Evolutionary conservation across 2,329 filamentous ascomycete genomes (phyloP), one percentile per base, ranked within the genome.

Genomic region (Metarhizium guizhouense): DNA sequence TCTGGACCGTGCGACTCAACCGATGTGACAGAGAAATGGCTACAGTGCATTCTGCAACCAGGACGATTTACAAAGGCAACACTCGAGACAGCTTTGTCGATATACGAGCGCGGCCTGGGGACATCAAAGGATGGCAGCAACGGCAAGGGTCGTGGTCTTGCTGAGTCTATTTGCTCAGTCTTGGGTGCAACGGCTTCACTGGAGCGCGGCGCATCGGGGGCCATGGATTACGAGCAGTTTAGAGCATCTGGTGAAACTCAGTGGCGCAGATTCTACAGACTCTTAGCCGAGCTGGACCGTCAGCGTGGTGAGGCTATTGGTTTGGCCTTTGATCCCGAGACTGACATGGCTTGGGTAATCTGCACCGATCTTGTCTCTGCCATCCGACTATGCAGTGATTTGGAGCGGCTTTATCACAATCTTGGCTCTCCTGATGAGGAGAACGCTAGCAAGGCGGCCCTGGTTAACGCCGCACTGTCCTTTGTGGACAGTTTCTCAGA

Each of bases 231-330:
- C 62, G 83, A 87, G 29, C 80, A 85, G 56, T 94, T 92, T 67
- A 81, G 87, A 56, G 75, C 78, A 38, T 85, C 89, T 36, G 85
- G 87, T 54, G 87, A 94, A 65, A 79, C 82, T 11, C 91, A 96
- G 68, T 99, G 94, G 94, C 84, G 88, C 59, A 83, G 88, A 52
- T 95, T 95, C 70, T 96, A 91, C 74, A 85, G 91, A 36, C 79
- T 97, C 18, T 79, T 95, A 18, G 79, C 88, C 13, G 92, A 96
- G 67, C 75, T 99, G 45, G 91, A 97, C 67, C 91, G 88, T 64
- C 86, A 90, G 64, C 81, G 92, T 64, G 87, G 88, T 18, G 92
- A 96, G 65, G 86, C 89, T 0, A 72, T 97, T 48, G 85, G 88
- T 1, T 75, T 97, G 48, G 82, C 85, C 0, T 84, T 89, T 55